These are phyloP conservation scores for Huntiella omanensis DNA, from an alignment of 2,329 filamentous ascomycete species.

Conservation along the genomic window DNA sequence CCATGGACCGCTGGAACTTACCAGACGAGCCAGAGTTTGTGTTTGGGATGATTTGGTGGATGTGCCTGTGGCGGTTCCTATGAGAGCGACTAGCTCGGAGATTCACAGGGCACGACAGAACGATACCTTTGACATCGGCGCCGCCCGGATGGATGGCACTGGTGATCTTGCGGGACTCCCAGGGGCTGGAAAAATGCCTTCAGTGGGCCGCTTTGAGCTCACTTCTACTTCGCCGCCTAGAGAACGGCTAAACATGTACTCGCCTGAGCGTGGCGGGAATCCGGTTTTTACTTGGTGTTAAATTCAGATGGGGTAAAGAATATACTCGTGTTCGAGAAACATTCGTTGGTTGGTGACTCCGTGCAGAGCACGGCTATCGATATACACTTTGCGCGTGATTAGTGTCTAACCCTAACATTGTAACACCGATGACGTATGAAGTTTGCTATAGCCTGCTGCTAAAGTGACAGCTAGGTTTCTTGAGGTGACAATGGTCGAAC, in stretches of 20 bases:
- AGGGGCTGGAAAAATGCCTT: conserved; percentile 46
- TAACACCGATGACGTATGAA: no score
- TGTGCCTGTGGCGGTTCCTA: no score
- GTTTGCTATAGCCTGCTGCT: no score
- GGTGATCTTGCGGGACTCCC: conserved; percentile 53
- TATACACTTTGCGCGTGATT: background rate
- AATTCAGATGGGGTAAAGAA: conserved; percentile 12
- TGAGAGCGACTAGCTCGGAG: no score
- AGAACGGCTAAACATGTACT: conserved; percentile 23
- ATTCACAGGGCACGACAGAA: no score
- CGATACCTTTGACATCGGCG: conserved; percentile 50
- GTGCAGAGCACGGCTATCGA: background rate
- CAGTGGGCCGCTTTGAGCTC: conserved; percentile 58
- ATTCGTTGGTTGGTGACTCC: no score
- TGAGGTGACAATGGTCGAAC: no score
- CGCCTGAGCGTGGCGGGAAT: conserved; percentile 33
- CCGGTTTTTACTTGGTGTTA: conserved; percentile 97
- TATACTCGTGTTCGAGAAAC: background rate
- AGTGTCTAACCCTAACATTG: no score
- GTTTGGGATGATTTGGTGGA: no score
- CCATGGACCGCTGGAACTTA: no score
- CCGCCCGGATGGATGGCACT: conserved; percentile 18
- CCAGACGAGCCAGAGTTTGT: no score
- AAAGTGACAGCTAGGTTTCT: no score
- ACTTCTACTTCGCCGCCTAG: conserved; percentile 18